Percentiles rank a stretch among this genome's conserved stretches.
These are phyloP conservation scores for Aspergillus latus DNA, from an alignment of 2,329 filamentous ascomycete species.

Conservation along the genomic window DNA sequence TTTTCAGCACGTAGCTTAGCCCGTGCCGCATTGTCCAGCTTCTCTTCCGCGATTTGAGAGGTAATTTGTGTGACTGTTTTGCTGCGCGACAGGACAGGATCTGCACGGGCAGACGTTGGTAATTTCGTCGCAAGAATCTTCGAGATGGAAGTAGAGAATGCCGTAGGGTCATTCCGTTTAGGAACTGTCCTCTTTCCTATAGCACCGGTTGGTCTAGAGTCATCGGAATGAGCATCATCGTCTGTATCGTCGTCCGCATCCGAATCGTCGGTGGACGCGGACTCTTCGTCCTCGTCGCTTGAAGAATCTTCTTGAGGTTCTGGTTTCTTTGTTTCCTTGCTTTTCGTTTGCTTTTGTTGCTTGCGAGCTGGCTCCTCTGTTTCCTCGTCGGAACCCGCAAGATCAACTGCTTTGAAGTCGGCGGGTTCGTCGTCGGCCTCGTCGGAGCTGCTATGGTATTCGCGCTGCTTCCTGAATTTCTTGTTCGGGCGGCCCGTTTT, in stretches of 20 bases:
- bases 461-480: slow-evolving; percentile 62
- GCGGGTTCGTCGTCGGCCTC: slow-evolving; percentile 48
- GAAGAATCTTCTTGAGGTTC: slow-evolving; percentile 17
- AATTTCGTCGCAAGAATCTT: slow-evolving; percentile 92
- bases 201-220: slow-evolving; percentile 45
- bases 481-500: slow-evolving; percentile 54
- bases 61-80: slow-evolving; percentile 70
- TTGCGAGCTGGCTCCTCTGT: slow-evolving; percentile 24
- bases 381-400: slow-evolving; percentile 49
- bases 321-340: slow-evolving; percentile 17
- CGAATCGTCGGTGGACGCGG: slow-evolving; percentile 27
- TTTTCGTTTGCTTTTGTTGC: slow-evolving; percentile 26
- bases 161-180: slow-evolving; percentile 88
- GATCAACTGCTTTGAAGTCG: slow-evolving; percentile 53
- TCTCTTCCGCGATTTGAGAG: slow-evolving; percentile 69
- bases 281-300: slow-evolving; percentile 19
- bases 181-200: slow-evolving; percentile 38
- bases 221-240: slow-evolving; percentile 42
- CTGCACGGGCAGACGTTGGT: slow-evolving; percentile 73
- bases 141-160: slow-evolving; percentile 88
- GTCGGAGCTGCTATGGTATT: slow-evolving; percentile 64
- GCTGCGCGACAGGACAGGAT: slow-evolving; percentile 88
- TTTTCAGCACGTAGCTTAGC: slow-evolving; percentile 78
- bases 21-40: slow-evolving; percentile 77
- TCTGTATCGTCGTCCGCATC: slow-evolving; percentile 32